Evolutionary conservation across 2,329 filamentous ascomycete species (phyloP).

Genomic region (Neophaeococcomyces mojaviensis): DNA sequence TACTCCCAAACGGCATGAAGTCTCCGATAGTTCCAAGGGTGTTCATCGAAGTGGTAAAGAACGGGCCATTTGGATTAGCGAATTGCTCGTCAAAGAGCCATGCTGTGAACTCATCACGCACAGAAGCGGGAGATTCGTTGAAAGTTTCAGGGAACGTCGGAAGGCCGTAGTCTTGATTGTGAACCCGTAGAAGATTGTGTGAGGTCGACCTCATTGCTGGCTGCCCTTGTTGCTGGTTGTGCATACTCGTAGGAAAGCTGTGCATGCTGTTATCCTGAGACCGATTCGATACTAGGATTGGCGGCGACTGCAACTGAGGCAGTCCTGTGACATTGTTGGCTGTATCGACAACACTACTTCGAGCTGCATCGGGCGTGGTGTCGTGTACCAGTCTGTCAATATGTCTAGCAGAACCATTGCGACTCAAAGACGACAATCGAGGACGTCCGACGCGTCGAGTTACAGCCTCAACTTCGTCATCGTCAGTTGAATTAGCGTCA

Average conservation of each 20-base stretch:
- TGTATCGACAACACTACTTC: slow-evolving; percentile 9
- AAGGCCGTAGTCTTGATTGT: slow-evolving; percentile 58
- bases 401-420: not conserved
- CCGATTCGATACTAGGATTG: slow-evolving; percentile 15
- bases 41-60: slow-evolving; percentile 39
- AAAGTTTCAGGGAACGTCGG: slow-evolving; percentile 71
- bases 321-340: slow-evolving; percentile 28
- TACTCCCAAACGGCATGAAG: slow-evolving; percentile 33
- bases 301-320: slow-evolving; percentile 22
- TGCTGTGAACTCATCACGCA: slow-evolving; percentile 79
- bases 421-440: slow-evolving; percentile 11
- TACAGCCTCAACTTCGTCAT: not conserved
- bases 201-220: slow-evolving; percentile 30
- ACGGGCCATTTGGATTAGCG: slow-evolving; percentile 25
- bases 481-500: slow-evolving; percentile 19
- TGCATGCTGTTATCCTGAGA: slow-evolving; percentile 20
- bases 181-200: slow-evolving; percentile 35
- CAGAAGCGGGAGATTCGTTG: slow-evolving; percentile 78
- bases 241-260: slow-evolving; percentile 16
- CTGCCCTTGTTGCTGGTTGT: slow-evolving; percentile 14
- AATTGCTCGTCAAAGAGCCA: slow-evolving; percentile 66
- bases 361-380: slow-evolving; percentile 4
- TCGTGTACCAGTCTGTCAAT: slow-evolving; percentile 4
- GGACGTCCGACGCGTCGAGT: slow-evolving; percentile 5
- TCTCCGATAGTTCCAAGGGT: slow-evolving; percentile 46